Conservation (phyloP, 768 basidiomycete species). For the Ramaria rubella region DNA sequence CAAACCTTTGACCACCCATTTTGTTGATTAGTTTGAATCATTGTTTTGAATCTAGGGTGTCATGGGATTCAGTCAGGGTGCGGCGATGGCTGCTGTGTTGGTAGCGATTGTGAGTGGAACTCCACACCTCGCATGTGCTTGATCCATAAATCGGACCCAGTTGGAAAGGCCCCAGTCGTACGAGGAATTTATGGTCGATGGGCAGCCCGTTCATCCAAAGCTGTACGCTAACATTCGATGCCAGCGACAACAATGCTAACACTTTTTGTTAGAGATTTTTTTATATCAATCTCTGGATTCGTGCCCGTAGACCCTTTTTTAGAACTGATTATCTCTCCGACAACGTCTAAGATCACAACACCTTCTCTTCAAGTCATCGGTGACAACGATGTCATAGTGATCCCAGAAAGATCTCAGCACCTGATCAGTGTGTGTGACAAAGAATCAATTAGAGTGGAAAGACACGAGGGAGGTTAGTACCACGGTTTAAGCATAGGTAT, state of each 20-base stretch:
- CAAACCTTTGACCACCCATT: neutral
- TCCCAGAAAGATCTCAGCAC: conserved; percentile 55
- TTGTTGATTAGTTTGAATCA: conserved; percentile 1
- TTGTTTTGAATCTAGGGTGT: conserved; percentile 57
- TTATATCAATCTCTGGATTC: conserved; percentile 73
- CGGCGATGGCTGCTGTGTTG: conserved; percentile 64
- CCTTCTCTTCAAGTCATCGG: conserved; percentile 76
- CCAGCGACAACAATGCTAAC: neutral
- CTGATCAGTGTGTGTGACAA: conserved; percentile 46
- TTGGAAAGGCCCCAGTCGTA: conserved; percentile 47
- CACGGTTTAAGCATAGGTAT: neutral
- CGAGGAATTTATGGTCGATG: conserved; percentile 57
- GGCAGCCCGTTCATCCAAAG: conserved; percentile 64
- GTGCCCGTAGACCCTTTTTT: conserved; percentile 40
- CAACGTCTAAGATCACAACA: conserved; percentile 44
- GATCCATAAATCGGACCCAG: conserved; percentile 23
- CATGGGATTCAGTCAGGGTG: conserved; percentile 82
- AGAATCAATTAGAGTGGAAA: conserved; percentile 54
- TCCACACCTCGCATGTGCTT: neutral
- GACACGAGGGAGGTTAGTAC: conserved; percentile 69
- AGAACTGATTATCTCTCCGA: conserved; percentile 38
- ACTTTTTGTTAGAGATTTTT: conserved; percentile 53
- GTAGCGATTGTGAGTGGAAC: conserved; percentile 52
- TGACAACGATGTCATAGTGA: conserved; percentile 67
- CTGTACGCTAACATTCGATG: conserved; percentile 39